phyloP scores from a whole-genome alignment of 495 filamentous ascomycete species.

The Penicillium robsamsonii region DNA sequence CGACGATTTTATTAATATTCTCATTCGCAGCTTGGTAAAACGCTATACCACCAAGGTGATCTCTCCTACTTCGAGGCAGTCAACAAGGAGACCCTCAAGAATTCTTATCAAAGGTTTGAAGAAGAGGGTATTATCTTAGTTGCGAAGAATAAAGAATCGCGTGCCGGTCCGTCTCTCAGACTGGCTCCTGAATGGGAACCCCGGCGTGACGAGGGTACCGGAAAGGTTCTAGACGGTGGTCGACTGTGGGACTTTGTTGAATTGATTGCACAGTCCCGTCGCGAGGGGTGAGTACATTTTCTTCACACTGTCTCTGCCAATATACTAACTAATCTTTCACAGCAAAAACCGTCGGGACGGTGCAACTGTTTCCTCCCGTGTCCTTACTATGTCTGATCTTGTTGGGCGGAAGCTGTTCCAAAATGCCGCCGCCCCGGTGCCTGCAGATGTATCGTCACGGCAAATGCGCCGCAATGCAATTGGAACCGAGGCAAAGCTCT shows the following conservation, averaged over 20 bases:
- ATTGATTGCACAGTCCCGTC: slow-evolving; percentile 72
- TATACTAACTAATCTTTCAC: slow-evolving; percentile 7
- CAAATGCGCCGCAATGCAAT: slow-evolving; percentile 42
- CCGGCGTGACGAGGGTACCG: slow-evolving; percentile 57
- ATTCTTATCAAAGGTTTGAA: slow-evolving; percentile 81
- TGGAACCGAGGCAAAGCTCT: slow-evolving; percentile 37
- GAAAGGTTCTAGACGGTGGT: slow-evolving; percentile 64
- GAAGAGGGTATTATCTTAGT: slow-evolving; percentile 86
- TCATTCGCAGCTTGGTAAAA: slow-evolving; percentile 77
- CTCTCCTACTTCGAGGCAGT: slow-evolving; percentile 96
- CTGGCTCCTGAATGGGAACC: slow-evolving; percentile 80
- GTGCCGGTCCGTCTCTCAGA: slow-evolving; percentile 55
- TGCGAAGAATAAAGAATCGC: slow-evolving; percentile 57
- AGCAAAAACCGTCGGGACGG: slow-evolving; percentile 90
- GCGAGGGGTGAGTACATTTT: slow-evolving; percentile 65
- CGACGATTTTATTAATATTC: slow-evolving; percentile 11
- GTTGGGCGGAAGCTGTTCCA: slow-evolving; percentile 53
- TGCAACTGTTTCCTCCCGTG: slow-evolving; percentile 80
- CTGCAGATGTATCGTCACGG: slow-evolving; percentile 36
- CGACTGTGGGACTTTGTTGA: slow-evolving; percentile 88
- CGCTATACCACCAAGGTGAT: slow-evolving; percentile 94
- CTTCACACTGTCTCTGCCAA: neutral
- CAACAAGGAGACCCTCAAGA: slow-evolving; percentile 95
- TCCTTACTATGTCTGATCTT: slow-evolving; percentile 68
- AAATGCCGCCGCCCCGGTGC: slow-evolving; percentile 31